A percentile compares a stretch with the other conserved stretches of the same genome.
Evolutionary conservation across 169 alveolate species (phyloP).

Genomic region (Theileria annulata): DNA sequence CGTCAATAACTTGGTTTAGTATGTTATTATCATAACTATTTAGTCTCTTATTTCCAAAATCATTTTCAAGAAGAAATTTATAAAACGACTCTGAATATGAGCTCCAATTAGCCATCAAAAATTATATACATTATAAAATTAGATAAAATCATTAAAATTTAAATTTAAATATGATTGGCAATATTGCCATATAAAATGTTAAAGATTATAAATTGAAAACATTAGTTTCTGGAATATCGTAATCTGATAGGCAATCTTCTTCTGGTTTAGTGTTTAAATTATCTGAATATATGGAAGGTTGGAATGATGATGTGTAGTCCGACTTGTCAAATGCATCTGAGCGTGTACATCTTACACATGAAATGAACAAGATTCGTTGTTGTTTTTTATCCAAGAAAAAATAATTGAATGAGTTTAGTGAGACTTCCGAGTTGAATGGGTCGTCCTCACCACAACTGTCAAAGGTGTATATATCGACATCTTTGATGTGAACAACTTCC

Average conservation of each 20-base stretch:
- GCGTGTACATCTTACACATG: conserved; percentile 71
- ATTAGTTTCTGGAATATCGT: conserved; percentile 51
- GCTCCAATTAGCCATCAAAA: conserved; percentile 25
- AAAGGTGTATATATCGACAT: conserved; percentile 73
- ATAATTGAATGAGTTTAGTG: conserved; percentile 74
- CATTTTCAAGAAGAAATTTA: background rate
- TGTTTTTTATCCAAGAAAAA: conserved; percentile 73
- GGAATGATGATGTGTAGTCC: conserved; percentile 39
- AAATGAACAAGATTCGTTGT: conserved; percentile 68
- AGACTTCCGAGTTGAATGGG: conserved; percentile 68
- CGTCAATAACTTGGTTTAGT: background rate
- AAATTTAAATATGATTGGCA: background rate
- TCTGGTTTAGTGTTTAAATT: conserved; percentile 20
- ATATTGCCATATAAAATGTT: background rate
- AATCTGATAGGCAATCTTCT: conserved; percentile 62
- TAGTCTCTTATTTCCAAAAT: background rate
- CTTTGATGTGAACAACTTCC: conserved; percentile 68
- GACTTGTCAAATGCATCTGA: conserved; percentile 21
- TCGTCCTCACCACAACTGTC: conserved; percentile 72
- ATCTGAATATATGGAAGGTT: conserved; percentile 38
- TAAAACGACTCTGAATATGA: conserved; percentile 32
- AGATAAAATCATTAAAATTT: background rate
- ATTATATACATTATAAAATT: background rate
- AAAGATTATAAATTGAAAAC: background rate
- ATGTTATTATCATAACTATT: background rate